A percentile compares a stretch with the other conserved stretches of the same genome.
Evolutionary conservation across 257 asterid species (phyloP).

Genomic region (Solanum appendiculatum): DNA sequence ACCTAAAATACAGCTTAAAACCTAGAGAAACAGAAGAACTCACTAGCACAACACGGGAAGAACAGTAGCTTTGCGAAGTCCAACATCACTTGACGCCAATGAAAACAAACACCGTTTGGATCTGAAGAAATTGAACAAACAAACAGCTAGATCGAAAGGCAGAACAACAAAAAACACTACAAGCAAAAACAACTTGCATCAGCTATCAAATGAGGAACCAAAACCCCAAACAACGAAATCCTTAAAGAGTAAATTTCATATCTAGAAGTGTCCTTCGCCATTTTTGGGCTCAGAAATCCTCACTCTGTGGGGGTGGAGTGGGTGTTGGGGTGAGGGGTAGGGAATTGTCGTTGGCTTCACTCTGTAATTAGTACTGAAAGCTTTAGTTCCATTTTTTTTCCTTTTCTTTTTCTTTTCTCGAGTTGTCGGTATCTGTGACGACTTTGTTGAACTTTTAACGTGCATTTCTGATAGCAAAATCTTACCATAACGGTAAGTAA

Average conservation of each 20-base stretch:
- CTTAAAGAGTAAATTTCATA: conserved; percentile 4
- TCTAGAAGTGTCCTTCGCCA: neutral
- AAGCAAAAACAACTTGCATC: conserved; percentile 17
- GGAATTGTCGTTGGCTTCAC: conserved; percentile 16
- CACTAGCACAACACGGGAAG: conserved; percentile 27
- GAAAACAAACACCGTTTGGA: conserved; percentile 21
- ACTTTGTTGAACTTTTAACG: conserved; percentile 11
- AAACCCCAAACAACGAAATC: conserved; percentile 1
- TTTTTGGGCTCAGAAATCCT: neutral
- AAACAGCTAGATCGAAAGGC: conserved; percentile 5
- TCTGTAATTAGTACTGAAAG: conserved; percentile 19
- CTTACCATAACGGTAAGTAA: conserved; percentile 15
- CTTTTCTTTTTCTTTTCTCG: conserved; percentile 2
- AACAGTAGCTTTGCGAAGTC: conserved; percentile 9
- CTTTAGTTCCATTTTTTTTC: neutral
- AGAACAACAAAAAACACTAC: conserved; percentile 5
- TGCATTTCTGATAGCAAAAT: conserved; percentile 39
- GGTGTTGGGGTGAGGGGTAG: neutral
- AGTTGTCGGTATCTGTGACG: conserved; percentile 9
- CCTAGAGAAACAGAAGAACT: conserved; percentile 3
- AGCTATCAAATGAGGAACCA: conserved; percentile 11
- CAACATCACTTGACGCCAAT: conserved; percentile 40
- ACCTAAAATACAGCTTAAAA: neutral
- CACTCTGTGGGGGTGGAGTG: conserved; percentile 8
- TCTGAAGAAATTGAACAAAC: conserved; percentile 19